These are phyloP conservation scores for Pythium sukuiense DNA, from an alignment of 352 stramenopile species.

Conservation along the genomic window DNA sequence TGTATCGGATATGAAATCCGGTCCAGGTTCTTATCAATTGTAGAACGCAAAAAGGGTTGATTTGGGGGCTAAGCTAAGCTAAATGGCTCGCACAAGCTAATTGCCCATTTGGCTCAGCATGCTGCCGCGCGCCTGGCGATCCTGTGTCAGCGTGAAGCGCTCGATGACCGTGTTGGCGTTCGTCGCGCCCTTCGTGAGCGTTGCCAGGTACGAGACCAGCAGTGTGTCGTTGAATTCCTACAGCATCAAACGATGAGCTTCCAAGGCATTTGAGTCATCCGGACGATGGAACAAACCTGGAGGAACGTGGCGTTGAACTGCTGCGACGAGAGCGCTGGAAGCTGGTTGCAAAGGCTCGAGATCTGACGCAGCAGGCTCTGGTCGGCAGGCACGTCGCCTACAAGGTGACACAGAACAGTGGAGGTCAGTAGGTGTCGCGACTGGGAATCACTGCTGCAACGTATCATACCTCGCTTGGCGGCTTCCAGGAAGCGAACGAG, in stretches of 20 bases:
- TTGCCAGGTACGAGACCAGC: slow-evolving; percentile 80
- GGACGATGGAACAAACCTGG: too few relatives aligned
- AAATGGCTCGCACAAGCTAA: not conserved
- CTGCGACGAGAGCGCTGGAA: slow-evolving; percentile 75
- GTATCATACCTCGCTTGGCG: slow-evolving; percentile 58
- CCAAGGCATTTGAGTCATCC: too few relatives aligned
- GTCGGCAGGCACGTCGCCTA: slow-evolving; percentile 68
- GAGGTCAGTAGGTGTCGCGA: not conserved
- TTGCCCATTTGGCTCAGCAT: slow-evolving; percentile 20
- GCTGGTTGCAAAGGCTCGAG: slow-evolving; percentile 83
- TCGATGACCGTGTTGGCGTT: slow-evolving; percentile 81
- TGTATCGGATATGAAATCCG: slow-evolving; percentile 6
- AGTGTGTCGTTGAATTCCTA: slow-evolving; percentile 84
- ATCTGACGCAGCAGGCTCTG: slow-evolving; percentile 83
- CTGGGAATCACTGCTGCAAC: not conserved
- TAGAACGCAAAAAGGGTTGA: not conserved
- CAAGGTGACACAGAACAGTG: not conserved
- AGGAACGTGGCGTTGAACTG: slow-evolving; percentile 74
- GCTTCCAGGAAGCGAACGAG: slow-evolving; percentile 71
- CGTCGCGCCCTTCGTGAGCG: slow-evolving; percentile 79
- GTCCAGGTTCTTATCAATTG: slow-evolving; percentile 10
- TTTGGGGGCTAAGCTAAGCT: not conserved
- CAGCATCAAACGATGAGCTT: not conserved
- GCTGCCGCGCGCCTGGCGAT: slow-evolving; percentile 62
- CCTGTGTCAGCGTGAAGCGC: slow-evolving; percentile 71